These are phyloP conservation scores for Hyphopichia fennica DNA, from an alignment of 1,139 yeast genomes.

Conservation along the genomic window DNA sequence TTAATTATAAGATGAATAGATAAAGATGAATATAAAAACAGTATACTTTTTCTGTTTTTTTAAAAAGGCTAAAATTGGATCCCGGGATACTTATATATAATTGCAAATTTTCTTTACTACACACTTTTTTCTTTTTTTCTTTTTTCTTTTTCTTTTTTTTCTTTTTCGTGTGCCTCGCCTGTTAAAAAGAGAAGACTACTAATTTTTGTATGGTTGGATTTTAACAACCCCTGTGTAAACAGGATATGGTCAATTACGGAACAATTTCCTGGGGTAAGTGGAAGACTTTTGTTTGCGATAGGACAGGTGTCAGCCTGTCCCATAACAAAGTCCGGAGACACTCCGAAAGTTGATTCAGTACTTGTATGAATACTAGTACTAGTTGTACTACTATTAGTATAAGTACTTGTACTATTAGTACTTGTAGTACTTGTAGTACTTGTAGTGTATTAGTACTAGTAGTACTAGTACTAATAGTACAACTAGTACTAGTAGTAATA, in stretches of 20 bases:
- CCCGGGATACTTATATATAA: neutral
- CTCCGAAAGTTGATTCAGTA: too few species aligned
- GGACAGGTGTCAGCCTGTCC: neutral
- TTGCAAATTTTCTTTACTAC: conserved; percentile 3
- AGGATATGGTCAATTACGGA: conserved; percentile 4
- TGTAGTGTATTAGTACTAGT: too few species aligned
- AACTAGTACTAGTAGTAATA: too few species aligned
- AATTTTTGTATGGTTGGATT: neutral
- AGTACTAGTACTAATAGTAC: too few species aligned
- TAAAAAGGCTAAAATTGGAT: neutral
- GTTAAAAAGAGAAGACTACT: too few species aligned
- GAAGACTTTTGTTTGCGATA: neutral
- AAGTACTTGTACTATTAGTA: too few species aligned
- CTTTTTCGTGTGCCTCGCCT: neutral
- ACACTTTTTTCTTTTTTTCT: neutral
- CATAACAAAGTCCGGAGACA: too few species aligned
- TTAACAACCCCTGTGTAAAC: too few species aligned
- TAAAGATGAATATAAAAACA: neutral
- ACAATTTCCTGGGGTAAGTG: conserved; percentile 14
- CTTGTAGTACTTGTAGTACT: too few species aligned
- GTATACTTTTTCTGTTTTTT: neutral
- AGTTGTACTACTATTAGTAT: too few species aligned
- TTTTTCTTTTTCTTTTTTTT: neutral
- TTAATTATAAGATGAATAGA: neutral
- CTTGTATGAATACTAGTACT: too few species aligned